A percentile compares a stretch with the other conserved stretches of the same genome.
Conservation (phyloP, 805 yeast species). For the Metschnikowia chrysomelidarum region DNA sequence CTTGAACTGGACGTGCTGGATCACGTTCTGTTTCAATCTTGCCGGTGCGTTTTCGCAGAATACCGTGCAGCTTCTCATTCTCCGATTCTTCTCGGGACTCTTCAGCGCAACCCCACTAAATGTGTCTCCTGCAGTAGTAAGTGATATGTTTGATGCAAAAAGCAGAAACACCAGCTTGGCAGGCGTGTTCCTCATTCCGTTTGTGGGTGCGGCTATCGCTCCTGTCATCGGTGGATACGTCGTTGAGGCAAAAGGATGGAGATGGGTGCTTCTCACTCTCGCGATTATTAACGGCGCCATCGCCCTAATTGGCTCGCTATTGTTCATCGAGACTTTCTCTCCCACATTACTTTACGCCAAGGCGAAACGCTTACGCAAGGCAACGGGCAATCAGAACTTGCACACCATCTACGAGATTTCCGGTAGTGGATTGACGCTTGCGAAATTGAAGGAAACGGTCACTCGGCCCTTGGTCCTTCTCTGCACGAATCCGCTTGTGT, state of each 20-base stretch:
- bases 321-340: constrained; percentile 36
- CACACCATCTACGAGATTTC: constrained; percentile 40
- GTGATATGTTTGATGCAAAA: constrained; percentile 36
- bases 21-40: constrained; percentile 32
- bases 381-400: constrained; percentile 35
- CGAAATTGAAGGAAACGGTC: constrained; percentile 25
- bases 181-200: constrained; percentile 36
- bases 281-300: constrained; percentile 35
- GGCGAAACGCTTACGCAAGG: constrained; percentile 28
- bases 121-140: constrained; percentile 39
- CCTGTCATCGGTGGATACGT: constrained; percentile 38
- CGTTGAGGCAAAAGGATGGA: constrained; percentile 32
- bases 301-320: constrained; percentile 30
- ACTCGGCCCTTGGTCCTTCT: constrained; percentile 34
- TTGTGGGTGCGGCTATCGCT: constrained; percentile 38
- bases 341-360: constrained; percentile 31
- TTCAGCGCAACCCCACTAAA: constrained; percentile 39
- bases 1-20: constrained; percentile 34
- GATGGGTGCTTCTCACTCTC: constrained; percentile 37
- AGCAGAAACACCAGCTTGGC: constrained; percentile 36
- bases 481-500: constrained; percentile 36
- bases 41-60: constrained; percentile 36
- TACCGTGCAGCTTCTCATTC: constrained; percentile 33
- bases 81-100: constrained; percentile 36
- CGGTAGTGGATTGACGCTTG: constrained; percentile 25